Evolutionary conservation across 805 yeast genomes (phyloP).

Genomic region (Cyberlindnera saturnus): DNA sequence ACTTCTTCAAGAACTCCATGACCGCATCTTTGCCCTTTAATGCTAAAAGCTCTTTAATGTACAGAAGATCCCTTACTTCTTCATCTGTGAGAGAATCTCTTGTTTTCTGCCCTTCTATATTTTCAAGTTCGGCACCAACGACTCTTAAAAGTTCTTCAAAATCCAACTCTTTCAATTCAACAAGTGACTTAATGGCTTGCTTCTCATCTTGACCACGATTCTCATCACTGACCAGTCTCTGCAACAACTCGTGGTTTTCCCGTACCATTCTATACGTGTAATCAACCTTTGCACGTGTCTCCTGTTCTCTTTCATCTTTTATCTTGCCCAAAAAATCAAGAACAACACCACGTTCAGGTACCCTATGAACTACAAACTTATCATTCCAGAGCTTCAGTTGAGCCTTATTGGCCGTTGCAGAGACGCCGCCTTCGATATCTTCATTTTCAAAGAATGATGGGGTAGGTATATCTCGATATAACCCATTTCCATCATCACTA

Average conservation of each 20-base stretch:
- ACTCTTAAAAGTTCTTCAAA: conserved; percentile 42
- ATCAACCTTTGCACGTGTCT: conserved; percentile 25
- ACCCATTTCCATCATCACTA: conserved; percentile 19
- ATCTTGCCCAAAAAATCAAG: conserved; percentile 62
- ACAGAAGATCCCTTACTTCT: conserved; percentile 46
- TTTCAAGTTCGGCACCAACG: conserved; percentile 25
- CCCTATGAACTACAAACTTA: conserved; percentile 47
- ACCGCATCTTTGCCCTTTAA: conserved; percentile 66
- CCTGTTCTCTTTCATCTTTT: conserved; percentile 27
- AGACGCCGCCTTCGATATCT: conserved; percentile 30
- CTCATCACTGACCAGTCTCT: conserved; percentile 23
- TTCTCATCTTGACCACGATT: conserved; percentile 24
- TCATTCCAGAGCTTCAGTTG: conserved; percentile 23
- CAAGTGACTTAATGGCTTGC: conserved; percentile 28
- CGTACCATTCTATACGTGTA: conserved; percentile 28
- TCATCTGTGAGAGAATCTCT: conserved; percentile 14
- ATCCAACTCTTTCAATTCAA: conserved; percentile 32
- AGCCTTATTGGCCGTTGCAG: conserved; percentile 25
- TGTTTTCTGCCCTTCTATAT: conserved; percentile 17
- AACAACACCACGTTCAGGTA: conserved; percentile 63
- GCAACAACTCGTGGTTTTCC: conserved; percentile 32
- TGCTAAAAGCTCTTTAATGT: conserved; percentile 56
- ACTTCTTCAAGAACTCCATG: conserved; percentile 43
- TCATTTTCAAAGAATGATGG: conserved; percentile 32
- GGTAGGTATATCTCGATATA: conserved; percentile 4